phyloP scores from a whole-genome alignment of 805 yeast species.

The Yamadazyma philogaea region DNA sequence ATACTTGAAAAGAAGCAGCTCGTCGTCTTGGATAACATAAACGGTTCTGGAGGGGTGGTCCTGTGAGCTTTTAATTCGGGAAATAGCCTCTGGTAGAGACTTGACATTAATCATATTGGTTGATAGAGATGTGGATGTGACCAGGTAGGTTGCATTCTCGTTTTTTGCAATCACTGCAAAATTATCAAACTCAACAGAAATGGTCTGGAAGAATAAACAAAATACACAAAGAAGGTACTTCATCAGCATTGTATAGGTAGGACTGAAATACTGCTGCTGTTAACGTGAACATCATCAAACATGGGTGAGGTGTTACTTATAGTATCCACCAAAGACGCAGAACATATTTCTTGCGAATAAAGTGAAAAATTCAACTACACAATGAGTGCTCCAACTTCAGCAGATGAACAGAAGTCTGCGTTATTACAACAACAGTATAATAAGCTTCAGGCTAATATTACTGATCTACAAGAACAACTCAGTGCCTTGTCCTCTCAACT shows the following conservation, averaged over 20 bases:
- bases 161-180: slow-evolving; percentile 9
- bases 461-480: slow-evolving; percentile 38
- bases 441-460: slow-evolving; percentile 34
- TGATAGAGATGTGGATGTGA: background rate
- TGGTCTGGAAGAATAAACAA: background rate
- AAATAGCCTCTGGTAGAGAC: background rate
- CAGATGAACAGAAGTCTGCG: slow-evolving; percentile 35
- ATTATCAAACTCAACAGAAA: background rate
- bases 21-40: background rate
- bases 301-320: too few relatives aligned
- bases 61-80: background rate
- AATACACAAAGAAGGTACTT: too few relatives aligned
- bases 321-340: background rate
- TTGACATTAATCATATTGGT: slow-evolving; percentile 1
- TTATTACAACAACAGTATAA: slow-evolving; percentile 42
- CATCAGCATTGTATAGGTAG: background rate
- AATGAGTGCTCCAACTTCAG: slow-evolving; percentile 1
- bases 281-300: too few relatives aligned
- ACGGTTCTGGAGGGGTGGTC: background rate
- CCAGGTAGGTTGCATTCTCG: background rate
- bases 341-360: slow-evolving; percentile 1
- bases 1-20: slow-evolving; percentile 1
- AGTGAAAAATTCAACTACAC: slow-evolving; percentile 3
- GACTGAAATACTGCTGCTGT: too few relatives aligned
- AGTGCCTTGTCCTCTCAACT: slow-evolving; percentile 34